Conservation (phyloP, 768 basidiomycete genomes). For the Arthromyces matolae region DNA sequence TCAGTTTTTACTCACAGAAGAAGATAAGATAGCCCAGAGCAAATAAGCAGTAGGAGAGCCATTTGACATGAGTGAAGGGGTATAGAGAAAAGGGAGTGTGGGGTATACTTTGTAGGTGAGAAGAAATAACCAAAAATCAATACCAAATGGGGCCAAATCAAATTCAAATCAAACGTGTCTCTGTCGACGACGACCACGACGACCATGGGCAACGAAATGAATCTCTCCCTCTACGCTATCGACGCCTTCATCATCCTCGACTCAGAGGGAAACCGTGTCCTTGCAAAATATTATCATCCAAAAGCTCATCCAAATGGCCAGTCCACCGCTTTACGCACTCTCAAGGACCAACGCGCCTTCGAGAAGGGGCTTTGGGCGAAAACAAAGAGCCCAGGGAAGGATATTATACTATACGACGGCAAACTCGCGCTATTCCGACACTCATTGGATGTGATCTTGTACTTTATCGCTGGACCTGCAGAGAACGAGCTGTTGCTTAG, state of each 20-base stretch:
- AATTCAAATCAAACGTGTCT: neutral
- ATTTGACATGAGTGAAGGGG: constrained; percentile 48
- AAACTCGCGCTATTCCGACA: constrained; percentile 93
- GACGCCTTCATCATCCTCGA: constrained; percentile 90
- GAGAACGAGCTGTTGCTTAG: constrained; percentile 98
- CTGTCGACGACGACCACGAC: constrained; percentile 3
- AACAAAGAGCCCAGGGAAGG: constrained; percentile 79
- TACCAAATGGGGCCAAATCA: constrained; percentile 6
- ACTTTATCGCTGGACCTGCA: constrained; percentile 79
- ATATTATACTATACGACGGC: constrained; percentile 88
- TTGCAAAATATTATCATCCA: constrained; percentile 94
- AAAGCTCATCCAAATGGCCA: constrained; percentile 60
- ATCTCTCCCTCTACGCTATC: constrained; percentile 85
- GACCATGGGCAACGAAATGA: constrained; percentile 40
- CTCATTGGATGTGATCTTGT: constrained; percentile 92
- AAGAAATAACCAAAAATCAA: too few species aligned
- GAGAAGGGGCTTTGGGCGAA: constrained; percentile 96
- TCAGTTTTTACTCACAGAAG: constrained; percentile 57
- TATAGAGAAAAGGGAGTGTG: constrained; percentile 2
- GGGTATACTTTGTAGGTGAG: constrained; percentile 5
- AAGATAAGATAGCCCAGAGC: constrained; percentile 71
- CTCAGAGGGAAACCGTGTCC: constrained; percentile 89
- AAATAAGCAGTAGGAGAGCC: constrained; percentile 74
- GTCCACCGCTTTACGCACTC: constrained; percentile 55
- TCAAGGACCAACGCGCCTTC: constrained; percentile 93